phyloP scores from a whole-genome alignment of 2,329 filamentous ascomycete genomes.

The Monilinia fructigena region DNA sequence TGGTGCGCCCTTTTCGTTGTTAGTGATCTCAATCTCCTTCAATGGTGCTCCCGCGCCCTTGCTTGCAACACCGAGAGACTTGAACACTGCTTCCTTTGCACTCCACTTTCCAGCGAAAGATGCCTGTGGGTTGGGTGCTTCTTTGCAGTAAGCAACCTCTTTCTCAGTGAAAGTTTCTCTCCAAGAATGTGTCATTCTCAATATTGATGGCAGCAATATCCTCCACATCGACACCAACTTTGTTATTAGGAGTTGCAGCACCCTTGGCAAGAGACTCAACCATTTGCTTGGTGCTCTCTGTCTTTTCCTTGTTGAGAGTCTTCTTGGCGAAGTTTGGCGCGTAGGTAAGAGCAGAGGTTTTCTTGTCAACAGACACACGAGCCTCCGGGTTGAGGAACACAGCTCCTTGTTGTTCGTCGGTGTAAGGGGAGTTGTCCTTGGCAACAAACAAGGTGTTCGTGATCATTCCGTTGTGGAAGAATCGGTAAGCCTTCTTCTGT shows the following conservation, averaged over 20 bases:
- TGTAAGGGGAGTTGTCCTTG: slow-evolving; percentile 88
- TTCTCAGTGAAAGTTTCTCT: slow-evolving; percentile 90
- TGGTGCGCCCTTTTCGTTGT: slow-evolving; percentile 78
- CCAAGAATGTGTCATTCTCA: slow-evolving; percentile 87
- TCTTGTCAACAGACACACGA: slow-evolving; percentile 82
- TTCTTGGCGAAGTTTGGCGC: slow-evolving; percentile 63
- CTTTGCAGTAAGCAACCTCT: slow-evolving; percentile 84
- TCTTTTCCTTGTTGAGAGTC: slow-evolving; percentile 59
- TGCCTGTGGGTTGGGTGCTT: slow-evolving; percentile 75
- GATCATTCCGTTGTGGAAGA: slow-evolving; percentile 97
- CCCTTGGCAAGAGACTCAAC: slow-evolving; percentile 73
- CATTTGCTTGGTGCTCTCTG: slow-evolving; percentile 58
- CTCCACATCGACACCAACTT: slow-evolving; percentile 93
- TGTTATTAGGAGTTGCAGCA: slow-evolving; percentile 63
- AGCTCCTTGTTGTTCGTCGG: slow-evolving; percentile 78
- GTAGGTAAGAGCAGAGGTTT: slow-evolving; percentile 75
- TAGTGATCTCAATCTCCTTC: slow-evolving; percentile 91
- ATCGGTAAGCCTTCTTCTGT: slow-evolving; percentile 98
- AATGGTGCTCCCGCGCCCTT: slow-evolving; percentile 85
- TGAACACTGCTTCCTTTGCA: slow-evolving; percentile 98
- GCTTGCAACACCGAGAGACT: slow-evolving; percentile 84
- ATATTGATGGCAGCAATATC: slow-evolving; percentile 84
- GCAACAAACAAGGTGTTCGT: slow-evolving; percentile 98
- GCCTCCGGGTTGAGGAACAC: slow-evolving; percentile 94
- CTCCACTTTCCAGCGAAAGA: slow-evolving; percentile 96